A percentile compares a stretch with the other conserved stretches of the same genome.
phyloP scores from a whole-genome alignment of 23 red algal genomes.

The Gracilaria vermiculophylla region DNA sequence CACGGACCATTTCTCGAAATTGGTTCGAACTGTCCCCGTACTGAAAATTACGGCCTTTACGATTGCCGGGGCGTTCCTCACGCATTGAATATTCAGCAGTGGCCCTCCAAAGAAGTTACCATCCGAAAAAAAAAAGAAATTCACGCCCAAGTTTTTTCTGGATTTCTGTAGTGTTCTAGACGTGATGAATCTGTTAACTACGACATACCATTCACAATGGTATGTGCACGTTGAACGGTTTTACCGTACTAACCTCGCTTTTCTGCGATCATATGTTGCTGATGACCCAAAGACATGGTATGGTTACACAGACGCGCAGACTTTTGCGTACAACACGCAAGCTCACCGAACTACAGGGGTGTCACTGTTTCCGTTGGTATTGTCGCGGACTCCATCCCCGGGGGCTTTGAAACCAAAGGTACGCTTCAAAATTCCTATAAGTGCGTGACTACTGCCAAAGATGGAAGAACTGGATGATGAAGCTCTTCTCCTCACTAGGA shows the following conservation, averaged over 20 bases:
- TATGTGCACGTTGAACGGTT: conserved; percentile 27
- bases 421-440: too few relatives aligned
- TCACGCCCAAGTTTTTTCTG: neutral
- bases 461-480: too few relatives aligned
- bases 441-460: too few relatives aligned
- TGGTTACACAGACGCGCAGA: neutral
- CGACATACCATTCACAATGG: conserved; percentile 22
- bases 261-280: neutral
- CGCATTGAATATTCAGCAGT: neutral
- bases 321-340: conserved; percentile 1
- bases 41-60: too few relatives aligned
- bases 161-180: conserved; percentile 1
- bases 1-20: neutral
- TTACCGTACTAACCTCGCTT: neutral
- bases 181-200: neutral
- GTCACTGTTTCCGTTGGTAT: too few relatives aligned
- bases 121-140: conserved; percentile 7
- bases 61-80: neutral
- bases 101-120: neutral
- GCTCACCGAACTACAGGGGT: too few relatives aligned
- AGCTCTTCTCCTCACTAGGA: too few relatives aligned
- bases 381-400: too few relatives aligned
- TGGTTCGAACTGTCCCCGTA: neutral
- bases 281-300: neutral
- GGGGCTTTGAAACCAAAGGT: too few relatives aligned